Evolutionary conservation across 2,329 filamentous ascomycete species (phyloP), one percentile per base, ranked within the genome.

Genomic region (Byssothecium circinans): DNA sequence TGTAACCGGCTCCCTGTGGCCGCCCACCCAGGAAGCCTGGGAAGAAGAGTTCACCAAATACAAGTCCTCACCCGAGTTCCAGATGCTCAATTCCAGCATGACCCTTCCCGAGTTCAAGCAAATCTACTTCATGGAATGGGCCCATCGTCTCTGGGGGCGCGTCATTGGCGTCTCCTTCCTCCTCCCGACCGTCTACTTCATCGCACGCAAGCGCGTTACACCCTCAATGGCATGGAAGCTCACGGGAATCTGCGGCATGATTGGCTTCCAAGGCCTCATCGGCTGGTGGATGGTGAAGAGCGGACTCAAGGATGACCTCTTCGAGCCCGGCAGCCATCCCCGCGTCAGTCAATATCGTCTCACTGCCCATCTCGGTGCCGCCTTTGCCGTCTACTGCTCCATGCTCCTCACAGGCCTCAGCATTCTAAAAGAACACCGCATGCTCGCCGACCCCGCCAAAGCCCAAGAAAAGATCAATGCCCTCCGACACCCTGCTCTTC

Each of bases 211-310:
- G 56, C 83, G 84, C 52, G 91, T 97, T 37, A 88, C 89, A 19
- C 79, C 78, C 43, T 83, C 82, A 43, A 95, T 96, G 86, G 85
- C 90, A 14, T 70, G 78, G 60, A 86, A 88, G 53, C 79, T 99
- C 12, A 75, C 84, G 33, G 92, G 91, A 11, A 97, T 99, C 54
- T 89, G 89, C 35, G 83, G 81, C 40, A 78, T 97, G 61, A 96
- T 99, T 63, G 94, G 90, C 45, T 94, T 96, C 71, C 94, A 99
- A 72, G 94, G 94, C 36, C 83, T 94, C 64, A 86, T 99, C 55
- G 94, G 94, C 45, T 99, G 94, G 94, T 99, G 94, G 91, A 99
- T 99, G 94, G 94, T 99, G 60, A 95, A 95, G 74, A 95, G 89
- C 10, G 94, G 94, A 1, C 79, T 99, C 53, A 95, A 92, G 70